phyloP scores from a whole-genome alignment of 1,139 yeast species.

The Candida labiduridarum region DNA sequence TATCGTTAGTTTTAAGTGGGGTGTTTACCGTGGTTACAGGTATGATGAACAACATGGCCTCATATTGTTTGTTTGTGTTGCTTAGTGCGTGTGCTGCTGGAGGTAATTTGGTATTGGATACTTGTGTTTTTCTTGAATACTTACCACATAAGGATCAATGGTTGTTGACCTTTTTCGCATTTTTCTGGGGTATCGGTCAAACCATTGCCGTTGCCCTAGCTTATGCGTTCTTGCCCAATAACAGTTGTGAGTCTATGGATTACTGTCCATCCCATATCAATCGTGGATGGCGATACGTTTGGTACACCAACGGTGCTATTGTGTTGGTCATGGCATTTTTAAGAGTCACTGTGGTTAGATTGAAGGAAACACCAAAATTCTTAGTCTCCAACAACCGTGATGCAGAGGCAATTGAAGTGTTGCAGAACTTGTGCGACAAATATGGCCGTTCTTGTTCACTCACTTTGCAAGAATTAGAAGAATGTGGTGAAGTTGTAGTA shows the following conservation, averaged over 20 bases:
- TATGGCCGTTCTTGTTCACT: constrained; percentile 44
- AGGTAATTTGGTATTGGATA: constrained; percentile 63
- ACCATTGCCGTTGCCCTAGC: constrained; percentile 54
- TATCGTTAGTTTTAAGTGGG: constrained; percentile 54
- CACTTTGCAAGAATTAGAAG: constrained; percentile 46
- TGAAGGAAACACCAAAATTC: constrained; percentile 62
- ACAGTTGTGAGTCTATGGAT: constrained; percentile 39
- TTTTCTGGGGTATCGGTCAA: constrained; percentile 68
- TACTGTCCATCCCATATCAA: constrained; percentile 50
- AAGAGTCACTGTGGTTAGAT: constrained; percentile 48
- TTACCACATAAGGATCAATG: constrained; percentile 56
- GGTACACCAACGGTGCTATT: constrained; percentile 55
- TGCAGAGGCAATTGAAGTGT: constrained; percentile 44
- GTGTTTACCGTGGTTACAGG: constrained; percentile 55
- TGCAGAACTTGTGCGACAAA: constrained; percentile 42
- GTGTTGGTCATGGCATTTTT: constrained; percentile 50
- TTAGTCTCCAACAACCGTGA: constrained; percentile 55
- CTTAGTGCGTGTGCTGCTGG: constrained; percentile 54
- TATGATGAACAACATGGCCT: constrained; percentile 49
- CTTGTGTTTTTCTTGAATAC: constrained; percentile 60
- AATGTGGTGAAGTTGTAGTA: constrained; percentile 43
- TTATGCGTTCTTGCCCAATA: constrained; percentile 57
- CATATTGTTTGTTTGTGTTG: constrained; percentile 52
- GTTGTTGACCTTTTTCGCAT: constrained; percentile 57
- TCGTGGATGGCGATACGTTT: constrained; percentile 64